phyloP scores from a whole-genome alignment of 169 alveolate genomes.

The Cystoisospora suis region DNA sequence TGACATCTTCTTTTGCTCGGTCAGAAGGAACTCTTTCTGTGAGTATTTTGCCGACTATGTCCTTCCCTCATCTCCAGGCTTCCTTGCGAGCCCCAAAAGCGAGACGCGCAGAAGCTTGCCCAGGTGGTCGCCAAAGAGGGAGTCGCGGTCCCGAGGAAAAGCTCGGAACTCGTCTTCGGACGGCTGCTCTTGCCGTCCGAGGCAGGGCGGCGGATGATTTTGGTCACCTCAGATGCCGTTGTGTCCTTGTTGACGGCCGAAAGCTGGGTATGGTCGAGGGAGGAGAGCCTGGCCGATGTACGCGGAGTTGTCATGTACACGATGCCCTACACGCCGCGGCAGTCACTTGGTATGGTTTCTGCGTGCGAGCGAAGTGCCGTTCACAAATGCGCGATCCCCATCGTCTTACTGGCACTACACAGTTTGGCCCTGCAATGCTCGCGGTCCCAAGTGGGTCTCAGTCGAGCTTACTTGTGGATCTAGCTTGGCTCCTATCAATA shows the following conservation, averaged over 20 bases:
- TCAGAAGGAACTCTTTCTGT: too few species aligned
- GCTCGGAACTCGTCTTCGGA: neutral
- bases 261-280: conserved; percentile 18
- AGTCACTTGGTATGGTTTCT: neutral
- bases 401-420: too few species aligned
- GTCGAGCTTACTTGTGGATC: too few species aligned
- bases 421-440: too few species aligned
- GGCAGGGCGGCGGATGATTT: neutral
- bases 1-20: too few species aligned
- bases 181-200: neutral
- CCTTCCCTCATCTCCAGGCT: neutral
- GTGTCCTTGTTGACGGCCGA: neutral
- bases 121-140: neutral
- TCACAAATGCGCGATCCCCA: too few species aligned
- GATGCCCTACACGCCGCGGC: conserved; percentile 3
- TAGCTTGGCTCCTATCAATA: too few species aligned
- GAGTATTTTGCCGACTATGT: too few species aligned
- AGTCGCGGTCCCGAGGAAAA: neutral
- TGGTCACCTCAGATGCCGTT: neutral
- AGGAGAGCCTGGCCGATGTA: conserved; percentile 14
- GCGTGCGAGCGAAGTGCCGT: too few species aligned
- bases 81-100: neutral
- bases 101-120: neutral
- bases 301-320: conserved; percentile 8
- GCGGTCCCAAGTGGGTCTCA: too few species aligned